A percentile compares a stretch with the other conserved stretches of the same genome.
These are phyloP conservation scores for Ceriops tagal DNA, from an alignment of 345 rosid genomes.

Conservation along the genomic window DNA sequence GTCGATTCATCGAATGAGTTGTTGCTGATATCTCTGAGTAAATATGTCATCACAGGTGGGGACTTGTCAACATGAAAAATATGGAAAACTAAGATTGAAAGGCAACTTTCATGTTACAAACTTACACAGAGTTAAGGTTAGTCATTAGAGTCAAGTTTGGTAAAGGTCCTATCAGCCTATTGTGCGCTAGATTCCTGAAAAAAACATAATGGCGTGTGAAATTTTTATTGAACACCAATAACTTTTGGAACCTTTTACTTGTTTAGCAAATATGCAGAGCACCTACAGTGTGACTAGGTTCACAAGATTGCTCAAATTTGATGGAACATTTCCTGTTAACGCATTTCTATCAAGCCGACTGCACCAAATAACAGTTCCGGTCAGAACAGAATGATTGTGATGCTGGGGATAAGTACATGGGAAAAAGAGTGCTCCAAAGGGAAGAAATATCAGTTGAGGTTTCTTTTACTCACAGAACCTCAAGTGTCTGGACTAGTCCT, in stretches of 20 bases:
- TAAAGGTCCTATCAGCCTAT: constrained; percentile 63
- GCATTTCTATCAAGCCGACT: constrained; percentile 96
- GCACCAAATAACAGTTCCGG: constrained; percentile 25
- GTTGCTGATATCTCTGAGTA: constrained; percentile 82
- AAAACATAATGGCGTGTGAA: constrained; percentile 2
- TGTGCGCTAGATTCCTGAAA: constrained; percentile 81
- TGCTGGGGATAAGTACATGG: not conserved
- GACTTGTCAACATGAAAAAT: not conserved
- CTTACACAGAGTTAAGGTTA: constrained; percentile 73
- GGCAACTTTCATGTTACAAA: constrained; percentile 1
- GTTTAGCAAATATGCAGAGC: not conserved
- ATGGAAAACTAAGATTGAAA: not conserved
- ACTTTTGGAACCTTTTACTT: too few species aligned
- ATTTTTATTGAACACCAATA: not conserved
- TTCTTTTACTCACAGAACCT: constrained; percentile 82
- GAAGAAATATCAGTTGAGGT: not conserved
- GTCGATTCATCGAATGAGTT: constrained; percentile 62
- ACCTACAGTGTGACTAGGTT: constrained; percentile 72
- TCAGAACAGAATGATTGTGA: constrained; percentile 7
- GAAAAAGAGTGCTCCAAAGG: not conserved
- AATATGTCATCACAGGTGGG: constrained; percentile 1
- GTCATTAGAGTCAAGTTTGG: constrained; percentile 73
- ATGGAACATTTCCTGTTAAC: constrained; percentile 56
- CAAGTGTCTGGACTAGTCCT: constrained; percentile 75
- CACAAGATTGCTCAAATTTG: constrained; percentile 70